phyloP scores from a whole-genome alignment of 495 filamentous ascomycete species.

The Neurospora discreta region DNA sequence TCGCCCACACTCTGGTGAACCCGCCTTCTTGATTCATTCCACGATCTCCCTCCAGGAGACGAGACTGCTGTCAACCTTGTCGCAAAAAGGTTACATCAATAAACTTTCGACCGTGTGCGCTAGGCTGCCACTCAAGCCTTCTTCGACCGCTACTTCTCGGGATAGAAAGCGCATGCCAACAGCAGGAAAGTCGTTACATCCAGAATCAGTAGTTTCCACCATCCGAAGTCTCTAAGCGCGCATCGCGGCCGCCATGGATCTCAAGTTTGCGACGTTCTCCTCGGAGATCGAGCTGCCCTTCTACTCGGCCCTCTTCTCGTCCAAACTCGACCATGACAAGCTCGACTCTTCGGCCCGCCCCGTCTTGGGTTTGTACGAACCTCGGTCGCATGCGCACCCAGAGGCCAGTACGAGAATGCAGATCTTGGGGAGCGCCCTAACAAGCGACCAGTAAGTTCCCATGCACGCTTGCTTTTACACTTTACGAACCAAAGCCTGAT shows the following conservation, averaged over 20 bases:
- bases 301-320: slow-evolving; percentile 75
- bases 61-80: not conserved
- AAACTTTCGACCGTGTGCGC: not conserved
- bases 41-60: not conserved
- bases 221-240: not conserved
- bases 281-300: slow-evolving; percentile 94
- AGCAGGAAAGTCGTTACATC: not conserved
- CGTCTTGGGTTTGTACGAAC: slow-evolving; percentile 82
- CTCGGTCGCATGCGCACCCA: slow-evolving; percentile 54
- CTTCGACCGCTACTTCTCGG: not conserved
- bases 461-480: not conserved
- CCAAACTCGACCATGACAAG: slow-evolving; percentile 93
- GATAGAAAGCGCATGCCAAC: not conserved
- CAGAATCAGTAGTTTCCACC: not conserved
- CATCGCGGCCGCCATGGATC: slow-evolving; percentile 16
- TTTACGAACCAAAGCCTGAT: slow-evolving; percentile 4
- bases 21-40: not conserved
- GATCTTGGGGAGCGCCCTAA: slow-evolving; percentile 75
- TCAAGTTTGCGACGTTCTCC: slow-evolving; percentile 68
- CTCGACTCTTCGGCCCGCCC: slow-evolving; percentile 83
- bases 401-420: slow-evolving; percentile 74
- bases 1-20: not conserved
- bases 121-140: not conserved
- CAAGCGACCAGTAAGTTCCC: slow-evolving; percentile 60
- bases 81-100: not conserved